Evolutionary conservation across 2,329 filamentous ascomycete genomes (phyloP).

Genomic region (Macrophomina phaseolina): DNA sequence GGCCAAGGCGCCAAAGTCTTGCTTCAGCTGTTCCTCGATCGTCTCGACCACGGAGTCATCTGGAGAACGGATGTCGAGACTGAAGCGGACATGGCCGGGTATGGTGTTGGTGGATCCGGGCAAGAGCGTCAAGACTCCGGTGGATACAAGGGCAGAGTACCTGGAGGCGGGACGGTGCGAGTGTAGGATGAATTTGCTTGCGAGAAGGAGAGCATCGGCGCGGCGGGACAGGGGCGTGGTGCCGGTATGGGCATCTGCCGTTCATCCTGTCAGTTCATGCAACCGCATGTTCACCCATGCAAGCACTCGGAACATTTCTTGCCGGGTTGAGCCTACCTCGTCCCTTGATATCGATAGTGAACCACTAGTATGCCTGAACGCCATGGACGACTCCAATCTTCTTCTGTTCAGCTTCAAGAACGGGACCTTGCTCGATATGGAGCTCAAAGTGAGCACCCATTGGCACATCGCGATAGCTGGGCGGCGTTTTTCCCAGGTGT

Average conservation of each 20-base stretch:
- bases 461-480: slow-evolving; percentile 64
- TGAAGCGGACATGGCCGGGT: slow-evolving; percentile 70
- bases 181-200: slow-evolving; percentile 70
- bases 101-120: slow-evolving; percentile 78
- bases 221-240: slow-evolving; percentile 72
- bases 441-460: slow-evolving; percentile 82
- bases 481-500: slow-evolving; percentile 66
- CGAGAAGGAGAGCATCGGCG: slow-evolving; percentile 72
- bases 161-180: slow-evolving; percentile 67
- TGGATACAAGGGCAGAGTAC: slow-evolving; percentile 68
- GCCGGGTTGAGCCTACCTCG: no score
- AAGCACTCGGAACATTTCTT: no score
- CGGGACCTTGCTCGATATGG: slow-evolving; percentile 83
- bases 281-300: no score
- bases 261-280: no score
- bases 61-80: slow-evolving; percentile 69
- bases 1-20: slow-evolving; percentile 67
- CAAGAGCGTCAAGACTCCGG: slow-evolving; percentile 70
- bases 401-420: slow-evolving; percentile 68
- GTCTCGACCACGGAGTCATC: slow-evolving; percentile 61
- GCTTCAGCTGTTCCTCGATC: slow-evolving; percentile 62
- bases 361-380: slow-evolving; percentile 78
- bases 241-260: slow-evolving; percentile 70
- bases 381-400: slow-evolving; percentile 74
- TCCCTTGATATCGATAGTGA: slow-evolving; percentile 58